Percentiles rank a stretch among this genome's conserved stretches.
phyloP scores from a whole-genome alignment of 306 rosid species.

The Cucurbita moschata region DNA sequence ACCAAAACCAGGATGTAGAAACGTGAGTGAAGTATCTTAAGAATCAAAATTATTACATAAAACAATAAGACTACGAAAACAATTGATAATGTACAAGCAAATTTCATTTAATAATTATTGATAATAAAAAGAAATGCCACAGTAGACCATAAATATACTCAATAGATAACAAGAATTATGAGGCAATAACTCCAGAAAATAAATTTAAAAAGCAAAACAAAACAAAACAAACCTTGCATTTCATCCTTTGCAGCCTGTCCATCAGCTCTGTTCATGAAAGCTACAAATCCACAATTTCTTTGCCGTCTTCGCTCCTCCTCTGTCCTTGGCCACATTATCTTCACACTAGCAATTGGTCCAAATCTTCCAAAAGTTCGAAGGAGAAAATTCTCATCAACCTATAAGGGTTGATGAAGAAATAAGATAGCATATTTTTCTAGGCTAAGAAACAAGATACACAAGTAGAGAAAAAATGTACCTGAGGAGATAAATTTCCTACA shows the following conservation, averaged over 20 bases:
- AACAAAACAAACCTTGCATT: slow-evolving; percentile 73
- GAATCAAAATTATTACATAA: neutral
- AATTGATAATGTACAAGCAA: neutral
- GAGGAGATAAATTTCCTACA: slow-evolving; percentile 96
- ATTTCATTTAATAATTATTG: neutral
- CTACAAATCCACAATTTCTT: slow-evolving; percentile 99
- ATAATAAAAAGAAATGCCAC: neutral
- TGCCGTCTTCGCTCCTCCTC: slow-evolving; percentile 98
- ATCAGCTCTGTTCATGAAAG: slow-evolving; percentile 98
- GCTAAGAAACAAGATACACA: neutral
- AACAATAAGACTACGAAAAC: neutral
- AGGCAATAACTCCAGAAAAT: neutral
- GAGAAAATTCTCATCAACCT: slow-evolving; percentile 98
- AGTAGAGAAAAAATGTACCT: slow-evolving; percentile 25
- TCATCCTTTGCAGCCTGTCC: slow-evolving; percentile 99
- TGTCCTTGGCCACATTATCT: slow-evolving; percentile 99
- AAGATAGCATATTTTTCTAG: slow-evolving; percentile 10
- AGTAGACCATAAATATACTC: neutral
- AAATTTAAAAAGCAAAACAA: neutral
- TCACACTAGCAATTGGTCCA: slow-evolving; percentile 99
- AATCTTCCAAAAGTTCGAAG: slow-evolving; percentile 98
- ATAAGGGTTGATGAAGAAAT: slow-evolving; percentile 12
- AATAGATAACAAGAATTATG: neutral
- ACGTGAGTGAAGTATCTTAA: neutral
- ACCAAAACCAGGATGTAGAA: neutral